These are phyloP conservation scores for Vigna angularis DNA, from an alignment of 306 rosid species.

Conservation along the genomic window DNA sequence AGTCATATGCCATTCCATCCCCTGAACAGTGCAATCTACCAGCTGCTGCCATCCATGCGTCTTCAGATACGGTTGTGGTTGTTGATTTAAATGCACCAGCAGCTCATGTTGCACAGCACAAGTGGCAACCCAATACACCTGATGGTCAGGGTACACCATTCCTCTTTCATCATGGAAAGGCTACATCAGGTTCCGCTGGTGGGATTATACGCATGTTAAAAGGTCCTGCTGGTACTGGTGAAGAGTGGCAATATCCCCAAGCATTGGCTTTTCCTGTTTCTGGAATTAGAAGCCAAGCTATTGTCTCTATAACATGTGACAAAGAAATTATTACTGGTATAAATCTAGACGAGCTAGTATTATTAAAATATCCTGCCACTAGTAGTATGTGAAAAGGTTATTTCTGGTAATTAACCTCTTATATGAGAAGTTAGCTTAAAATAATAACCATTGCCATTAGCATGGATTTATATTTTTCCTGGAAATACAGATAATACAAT, in stretches of 20 bases:
- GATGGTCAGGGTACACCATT: conserved; percentile 98
- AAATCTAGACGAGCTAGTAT: conserved; percentile 36
- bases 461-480: background rate
- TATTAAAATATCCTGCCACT: conserved; percentile 28
- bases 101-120: conserved; percentile 89
- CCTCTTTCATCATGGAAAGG: conserved; percentile 90
- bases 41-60: conserved; percentile 90
- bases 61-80: conserved; percentile 79
- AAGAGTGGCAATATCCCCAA: conserved; percentile 85
- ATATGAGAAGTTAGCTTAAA: background rate
- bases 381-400: conserved; percentile 23
- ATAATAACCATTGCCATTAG: conserved; percentile 10
- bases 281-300: conserved; percentile 89
- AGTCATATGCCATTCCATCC: conserved; percentile 77
- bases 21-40: conserved; percentile 95
- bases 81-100: conserved; percentile 92
- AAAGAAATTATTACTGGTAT: conserved; percentile 87
- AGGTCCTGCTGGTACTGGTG: conserved; percentile 75
- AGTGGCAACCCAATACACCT: conserved; percentile 98
- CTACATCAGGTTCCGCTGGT: conserved; percentile 63
- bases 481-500: conserved; percentile 10
- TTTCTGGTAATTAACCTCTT: background rate
- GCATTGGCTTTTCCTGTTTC: conserved; percentile 85
- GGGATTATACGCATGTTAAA: conserved; percentile 89
- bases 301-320: conserved; percentile 83